These are phyloP conservation scores for Pyrrhoderma noxium DNA, from an alignment of 1,284 basidiomycete species.

Conservation along the genomic window DNA sequence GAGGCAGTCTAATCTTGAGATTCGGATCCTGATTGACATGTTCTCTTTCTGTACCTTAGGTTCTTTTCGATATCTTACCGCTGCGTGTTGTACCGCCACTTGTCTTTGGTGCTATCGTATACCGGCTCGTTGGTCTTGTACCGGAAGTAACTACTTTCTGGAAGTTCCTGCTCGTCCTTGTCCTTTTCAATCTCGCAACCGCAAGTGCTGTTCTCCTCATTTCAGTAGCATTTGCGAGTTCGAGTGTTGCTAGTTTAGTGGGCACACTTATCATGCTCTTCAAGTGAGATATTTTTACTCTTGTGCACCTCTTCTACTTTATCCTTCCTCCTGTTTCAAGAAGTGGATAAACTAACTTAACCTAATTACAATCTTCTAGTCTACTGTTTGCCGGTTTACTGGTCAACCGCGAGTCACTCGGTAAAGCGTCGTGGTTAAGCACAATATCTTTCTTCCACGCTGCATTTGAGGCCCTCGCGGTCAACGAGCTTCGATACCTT, in stretches of 20 bases:
- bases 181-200: constrained; percentile 92
- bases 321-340: not conserved
- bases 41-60: constrained; percentile 31
- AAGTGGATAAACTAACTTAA: not conserved
- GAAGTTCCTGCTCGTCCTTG: constrained; percentile 94
- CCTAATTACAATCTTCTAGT: constrained; percentile 38
- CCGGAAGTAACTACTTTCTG: constrained; percentile 86
- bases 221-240: constrained; percentile 80
- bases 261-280: constrained; percentile 95
- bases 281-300: constrained; percentile 59
- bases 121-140: constrained; percentile 89
- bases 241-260: constrained; percentile 85
- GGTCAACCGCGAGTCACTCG: constrained; percentile 88
- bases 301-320: not conserved
- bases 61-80: constrained; percentile 93
- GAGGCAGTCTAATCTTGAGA: constrained; percentile 7
- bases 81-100: constrained; percentile 91
- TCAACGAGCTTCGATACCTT: constrained; percentile 93
- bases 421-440: constrained; percentile 75
- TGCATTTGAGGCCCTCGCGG: constrained; percentile 92
- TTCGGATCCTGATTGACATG: not conserved
- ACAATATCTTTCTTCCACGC: constrained; percentile 97
- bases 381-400: constrained; percentile 91
- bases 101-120: constrained; percentile 91
- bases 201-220: constrained; percentile 87